Evolutionary conservation across 345 rosid genomes (phyloP), one percentile per base, ranked within the genome.

Genomic region (Stellera chamaejasme): DNA sequence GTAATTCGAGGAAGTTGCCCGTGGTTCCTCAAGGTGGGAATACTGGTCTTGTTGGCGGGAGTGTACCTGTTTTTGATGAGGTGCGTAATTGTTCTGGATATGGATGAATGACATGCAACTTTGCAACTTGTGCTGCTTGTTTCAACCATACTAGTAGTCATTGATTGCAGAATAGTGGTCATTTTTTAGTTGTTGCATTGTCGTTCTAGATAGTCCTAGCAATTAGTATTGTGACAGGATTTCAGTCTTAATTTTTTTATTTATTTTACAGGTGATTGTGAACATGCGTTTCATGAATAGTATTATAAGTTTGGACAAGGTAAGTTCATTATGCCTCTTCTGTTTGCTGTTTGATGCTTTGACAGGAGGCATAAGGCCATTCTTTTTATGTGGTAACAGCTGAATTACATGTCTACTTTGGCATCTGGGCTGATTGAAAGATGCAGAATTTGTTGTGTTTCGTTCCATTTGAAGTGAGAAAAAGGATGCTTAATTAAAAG

Each of bases 21-120:
- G 96, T 89, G 65, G 99, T 87, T 84, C 99, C 99, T 41, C 97
- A 89, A 76, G 97, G 97, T 14, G 99, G 97, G 68, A 89, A 93
- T 60, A 93, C 96, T 43, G 92, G 99, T 60, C 97, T 93, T 67
- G 99, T 89, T 42, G 99, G 99, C 52, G 99, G 99, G 66, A 89
- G 96, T 75, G 94, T 93, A 16, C 97, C 99, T 49, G 96, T 87
- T 56, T 89, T 84, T 72, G 94, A 93, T 44, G 96, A 93, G 99
- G 99, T 91, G 64, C 19, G 10, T 43, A 15, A 19, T 62, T 62
- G 11, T 50, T 61, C 42, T 11, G 2, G 13, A 13, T 55, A 12
- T 59, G 44, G 36, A 46, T 64, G 19, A 5, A 27, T 47, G 7
- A 13, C 27, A 39, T 10, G 8, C 39, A 19, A 19, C 23, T 27